Percentiles rank a stretch among this genome's conserved stretches.
Evolutionary conservation across 148 eudicot species (phyloP).

Genomic region (Amaranthus cruentus): DNA sequence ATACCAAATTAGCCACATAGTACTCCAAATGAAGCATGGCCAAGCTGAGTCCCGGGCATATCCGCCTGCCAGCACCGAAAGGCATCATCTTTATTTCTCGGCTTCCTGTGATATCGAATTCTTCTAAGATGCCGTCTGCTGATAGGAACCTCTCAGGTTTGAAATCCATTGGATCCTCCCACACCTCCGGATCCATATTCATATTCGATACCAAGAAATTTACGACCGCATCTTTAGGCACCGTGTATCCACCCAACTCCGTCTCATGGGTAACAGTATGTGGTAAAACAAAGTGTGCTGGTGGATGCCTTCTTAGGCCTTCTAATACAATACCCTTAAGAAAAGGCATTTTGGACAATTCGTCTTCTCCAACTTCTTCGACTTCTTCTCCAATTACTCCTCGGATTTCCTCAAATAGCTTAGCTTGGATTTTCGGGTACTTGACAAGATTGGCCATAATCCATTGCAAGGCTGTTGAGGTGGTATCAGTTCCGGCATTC

Average conservation of each 20-base stretch:
- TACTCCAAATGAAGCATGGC: slow-evolving; percentile 8
- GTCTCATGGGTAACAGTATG: background rate
- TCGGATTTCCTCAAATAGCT: background rate
- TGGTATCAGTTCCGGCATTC: background rate
- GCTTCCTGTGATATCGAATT: slow-evolving; percentile 36
- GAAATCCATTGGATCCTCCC: slow-evolving; percentile 3
- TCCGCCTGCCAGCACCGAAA: slow-evolving; percentile 2
- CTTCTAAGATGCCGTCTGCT: slow-evolving; percentile 17
- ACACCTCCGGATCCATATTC: background rate
- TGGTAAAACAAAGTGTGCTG: background rate
- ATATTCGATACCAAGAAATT: background rate
- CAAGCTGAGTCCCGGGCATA: background rate
- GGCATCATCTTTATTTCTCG: slow-evolving; percentile 55
- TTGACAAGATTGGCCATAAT: background rate
- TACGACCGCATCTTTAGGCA: background rate
- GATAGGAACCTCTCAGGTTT: slow-evolving; percentile 6
- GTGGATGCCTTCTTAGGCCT: background rate
- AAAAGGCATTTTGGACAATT: background rate
- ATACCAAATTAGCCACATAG: slow-evolving; percentile 52
- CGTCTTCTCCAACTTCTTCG: background rate
- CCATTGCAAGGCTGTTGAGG: slow-evolving; percentile 2
- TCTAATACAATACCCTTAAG: slow-evolving; percentile 4
- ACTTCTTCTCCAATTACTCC: background rate
- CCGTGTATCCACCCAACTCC: background rate
- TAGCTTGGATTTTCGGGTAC: background rate